A percentile compares a stretch with the other conserved stretches of the same genome.
Conservation (phyloP, 2,329 filamentous ascomycete genomes). For the Microsporum canis region DNA sequence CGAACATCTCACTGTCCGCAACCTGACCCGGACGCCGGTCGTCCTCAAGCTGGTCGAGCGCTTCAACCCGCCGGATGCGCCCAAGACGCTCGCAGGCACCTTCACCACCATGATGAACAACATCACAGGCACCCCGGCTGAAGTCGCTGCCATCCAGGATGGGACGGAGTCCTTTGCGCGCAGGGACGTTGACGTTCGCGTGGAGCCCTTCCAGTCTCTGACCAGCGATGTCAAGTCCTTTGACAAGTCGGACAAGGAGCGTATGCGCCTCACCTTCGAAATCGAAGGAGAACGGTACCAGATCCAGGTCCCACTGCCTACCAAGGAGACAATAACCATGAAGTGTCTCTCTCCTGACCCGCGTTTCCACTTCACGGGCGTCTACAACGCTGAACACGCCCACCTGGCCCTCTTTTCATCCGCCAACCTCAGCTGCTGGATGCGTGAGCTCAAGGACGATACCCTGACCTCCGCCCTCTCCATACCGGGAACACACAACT, state of each 20-base stretch:
- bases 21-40: conserved; percentile 63
- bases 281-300: conserved; percentile 54
- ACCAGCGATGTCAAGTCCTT: conserved; percentile 52
- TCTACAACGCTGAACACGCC: conserved; percentile 50
- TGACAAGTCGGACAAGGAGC: conserved; percentile 48
- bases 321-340: conserved; percentile 49
- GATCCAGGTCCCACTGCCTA: conserved; percentile 58
- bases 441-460: conserved; percentile 60
- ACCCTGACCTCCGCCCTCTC: conserved; percentile 68
- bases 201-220: conserved; percentile 58
- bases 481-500: conserved; percentile 94
- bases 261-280: conserved; percentile 64
- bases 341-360: conserved; percentile 43
- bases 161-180: conserved; percentile 51
- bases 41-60: conserved; percentile 63
- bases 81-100: conserved; percentile 36
- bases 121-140: conserved; percentile 32
- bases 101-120: conserved; percentile 32
- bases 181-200: conserved; percentile 50
- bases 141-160: conserved; percentile 33
- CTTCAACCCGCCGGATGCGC: conserved; percentile 47
- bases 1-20: conserved; percentile 58
- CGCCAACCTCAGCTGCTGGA: conserved; percentile 62
- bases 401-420: conserved; percentile 57
- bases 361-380: conserved; percentile 49